Evolutionary conservation across 768 basidiomycete species (phyloP).

Genomic region (Phylloporus sp.): DNA sequence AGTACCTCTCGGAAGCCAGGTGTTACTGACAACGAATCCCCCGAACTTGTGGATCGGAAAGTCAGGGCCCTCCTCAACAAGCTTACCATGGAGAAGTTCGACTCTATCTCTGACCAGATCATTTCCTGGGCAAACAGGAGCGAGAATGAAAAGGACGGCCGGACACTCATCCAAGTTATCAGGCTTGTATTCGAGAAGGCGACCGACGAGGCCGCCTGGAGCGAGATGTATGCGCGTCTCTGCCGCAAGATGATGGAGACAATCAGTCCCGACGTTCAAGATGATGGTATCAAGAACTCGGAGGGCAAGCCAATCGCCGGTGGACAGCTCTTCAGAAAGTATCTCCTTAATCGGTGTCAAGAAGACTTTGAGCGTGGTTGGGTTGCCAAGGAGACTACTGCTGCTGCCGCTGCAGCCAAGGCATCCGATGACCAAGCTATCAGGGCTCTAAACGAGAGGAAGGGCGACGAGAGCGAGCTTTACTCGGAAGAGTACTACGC

Average conservation of each 20-base stretch:
- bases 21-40: slow-evolving; percentile 54
- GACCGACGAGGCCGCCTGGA: slow-evolving; percentile 93
- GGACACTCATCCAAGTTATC: slow-evolving; percentile 94
- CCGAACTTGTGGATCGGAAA: slow-evolving; percentile 87
- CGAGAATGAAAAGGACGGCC: slow-evolving; percentile 86
- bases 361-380: slow-evolving; percentile 97
- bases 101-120: slow-evolving; percentile 92
- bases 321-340: slow-evolving; percentile 93
- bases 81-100: slow-evolving; percentile 95
- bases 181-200: slow-evolving; percentile 96
- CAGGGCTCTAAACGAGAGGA: slow-evolving; percentile 60
- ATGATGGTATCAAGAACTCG: slow-evolving; percentile 74
- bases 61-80: slow-evolving; percentile 92
- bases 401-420: slow-evolving; percentile 81
- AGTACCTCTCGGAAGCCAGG: slow-evolving; percentile 41
- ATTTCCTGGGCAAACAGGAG: slow-evolving; percentile 93
- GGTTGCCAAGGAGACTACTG: slow-evolving; percentile 82
- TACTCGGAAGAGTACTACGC: slow-evolving; percentile 96
- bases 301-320: slow-evolving; percentile 91
- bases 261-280: slow-evolving; percentile 82
- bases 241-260: slow-evolving; percentile 96
- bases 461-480: slow-evolving; percentile 58
- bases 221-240: slow-evolving; percentile 94
- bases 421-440: slow-evolving; percentile 80
- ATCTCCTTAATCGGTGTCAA: slow-evolving; percentile 93